phyloP scores from a whole-genome alignment of 2,329 filamentous ascomycete genomes.

The Leptographium procerum region DNA sequence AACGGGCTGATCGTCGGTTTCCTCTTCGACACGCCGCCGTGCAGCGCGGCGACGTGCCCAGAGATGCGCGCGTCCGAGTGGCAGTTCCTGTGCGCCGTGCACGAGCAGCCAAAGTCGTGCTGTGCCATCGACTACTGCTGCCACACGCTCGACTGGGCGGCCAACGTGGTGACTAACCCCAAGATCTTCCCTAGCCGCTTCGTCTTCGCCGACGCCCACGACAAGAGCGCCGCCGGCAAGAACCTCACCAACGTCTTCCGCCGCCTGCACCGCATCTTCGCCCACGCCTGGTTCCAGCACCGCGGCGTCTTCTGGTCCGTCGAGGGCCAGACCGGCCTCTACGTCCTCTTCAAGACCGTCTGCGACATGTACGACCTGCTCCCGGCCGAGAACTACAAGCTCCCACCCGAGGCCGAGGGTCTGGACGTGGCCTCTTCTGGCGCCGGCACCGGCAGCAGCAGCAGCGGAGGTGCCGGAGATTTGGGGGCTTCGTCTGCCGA shows the following conservation, averaged over 20 bases:
- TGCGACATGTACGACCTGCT: conserved; percentile 87
- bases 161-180: conserved; percentile 83
- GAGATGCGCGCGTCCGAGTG: conserved; percentile 99
- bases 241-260: conserved; percentile 93
- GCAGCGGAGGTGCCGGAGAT: no score
- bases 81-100: conserved; percentile 97
- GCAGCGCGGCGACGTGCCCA: conserved; percentile 78
- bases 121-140: conserved; percentile 99
- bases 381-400: conserved; percentile 88
- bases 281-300: conserved; percentile 98
- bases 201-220: conserved; percentile 43
- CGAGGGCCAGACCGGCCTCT: conserved; percentile 81
- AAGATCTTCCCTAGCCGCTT: conserved; percentile 92
- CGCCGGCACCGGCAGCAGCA: conserved; percentile 1
- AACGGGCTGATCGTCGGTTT: conserved; percentile 89
- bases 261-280: conserved; percentile 89
- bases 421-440: conserved; percentile 37
- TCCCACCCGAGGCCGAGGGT: conserved; percentile 86
- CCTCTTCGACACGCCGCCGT: conserved; percentile 81
- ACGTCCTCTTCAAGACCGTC: conserved; percentile 93
- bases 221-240: conserved; percentile 55
- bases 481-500: conserved; percentile 15
- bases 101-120: conserved; percentile 92
- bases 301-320: conserved; percentile 90
- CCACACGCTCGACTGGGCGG: conserved; percentile 96